Evolutionary conservation across 140 eudicot species (phyloP), one percentile per base, ranked within the genome.

Genomic region (Ambrosia hybrid): DNA sequence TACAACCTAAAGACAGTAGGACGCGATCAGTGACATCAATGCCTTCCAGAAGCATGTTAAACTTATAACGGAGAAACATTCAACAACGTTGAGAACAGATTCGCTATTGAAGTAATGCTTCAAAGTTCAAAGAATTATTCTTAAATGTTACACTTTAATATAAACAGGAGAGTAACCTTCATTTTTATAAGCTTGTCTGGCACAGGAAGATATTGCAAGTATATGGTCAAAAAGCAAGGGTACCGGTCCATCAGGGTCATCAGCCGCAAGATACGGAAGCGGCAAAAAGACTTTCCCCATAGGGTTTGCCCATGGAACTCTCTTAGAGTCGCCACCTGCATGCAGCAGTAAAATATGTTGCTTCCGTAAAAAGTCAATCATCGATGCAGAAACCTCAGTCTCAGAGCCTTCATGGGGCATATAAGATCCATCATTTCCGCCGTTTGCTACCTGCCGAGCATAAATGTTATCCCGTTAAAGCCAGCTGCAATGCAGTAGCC

Each of bases 281-380:
- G 99, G 99, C 73, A 94, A 78, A 87, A 94, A 94, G 41, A 91
- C 96, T 85, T 94, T 94, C 41, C 99, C 99, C 97, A 94, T 94
- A 2, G 99, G 99, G 79, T 94, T 94, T 67, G 99, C 99, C 99
- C 99, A 91, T 11, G 99, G 99, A 61, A 94, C 97, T 84, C 97
- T 62, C 78, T 94, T 94, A 8, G 99, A 94, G 85, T 94, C 99
- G 71, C 99, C 99, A 46, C 99, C 99, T 34, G 99, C 99, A 73
- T 94, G 99, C 69, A 94, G 92, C 72, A 94, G 84, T 41, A 94
- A 73, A 74, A 94, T 83, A 76, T 91, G 97, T 73, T 86, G 86
- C 57, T 80, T 83, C 14, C 79, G 84, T 72, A 94, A 72, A 55
- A 91, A 74, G 73, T 76, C 84, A 76, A 79, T 81, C 77, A 83